Evolutionary conservation across 2,329 filamentous ascomycete genomes (phyloP), one percentile per base, ranked within the genome.

Genomic region (Arthrocladium fulminans): DNA sequence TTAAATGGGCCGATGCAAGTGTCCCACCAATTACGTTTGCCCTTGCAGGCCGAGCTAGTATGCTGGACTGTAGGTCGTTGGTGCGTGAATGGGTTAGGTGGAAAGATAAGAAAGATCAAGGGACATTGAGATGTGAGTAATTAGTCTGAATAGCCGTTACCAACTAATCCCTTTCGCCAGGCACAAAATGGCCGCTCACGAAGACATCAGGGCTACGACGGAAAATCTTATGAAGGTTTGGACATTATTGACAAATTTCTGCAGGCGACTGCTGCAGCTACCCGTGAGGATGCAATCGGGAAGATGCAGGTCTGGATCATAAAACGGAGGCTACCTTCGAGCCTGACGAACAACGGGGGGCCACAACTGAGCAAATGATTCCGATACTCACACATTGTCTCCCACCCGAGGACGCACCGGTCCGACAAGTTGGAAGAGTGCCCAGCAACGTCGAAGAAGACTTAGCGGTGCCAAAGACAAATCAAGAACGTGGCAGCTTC

Each of bases 401-500:
- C 3, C 42, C 37, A 7, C 38, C 43, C 1, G 41, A 48, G 3
- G 43, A 56, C 42, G 19, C 8, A 20, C 9, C 10, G 3, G 8
- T 43, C 3, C 39, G 47, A 20, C 19, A 23, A 15, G 15, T 8
- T 15, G 45, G 47, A 32, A 17, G 23, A 3, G 24, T 56, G 2
- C 55, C 55, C 13, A 24, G 19, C 3, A 27, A 47, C 7, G 48
- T 57, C 38, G 32, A 51, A 17, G 56, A 58, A 42, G 53, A 57
- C 35, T 35, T 58, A 1, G 53, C 50, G 3, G 29, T 40, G 15
- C 41, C 54, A 9, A 23, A 41, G 2, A 46, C 46, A 10, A 58
- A 58, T 29, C 57, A 55, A 55, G n/a, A 41, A 2, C 30, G 15
- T 8, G 53, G 53, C n/a, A 54, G 56, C 37, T 49, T 57, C 2